These are phyloP conservation scores for Arctostaphylos glauca DNA, from an alignment of 148 eudicot genomes.

Conservation along the genomic window DNA sequence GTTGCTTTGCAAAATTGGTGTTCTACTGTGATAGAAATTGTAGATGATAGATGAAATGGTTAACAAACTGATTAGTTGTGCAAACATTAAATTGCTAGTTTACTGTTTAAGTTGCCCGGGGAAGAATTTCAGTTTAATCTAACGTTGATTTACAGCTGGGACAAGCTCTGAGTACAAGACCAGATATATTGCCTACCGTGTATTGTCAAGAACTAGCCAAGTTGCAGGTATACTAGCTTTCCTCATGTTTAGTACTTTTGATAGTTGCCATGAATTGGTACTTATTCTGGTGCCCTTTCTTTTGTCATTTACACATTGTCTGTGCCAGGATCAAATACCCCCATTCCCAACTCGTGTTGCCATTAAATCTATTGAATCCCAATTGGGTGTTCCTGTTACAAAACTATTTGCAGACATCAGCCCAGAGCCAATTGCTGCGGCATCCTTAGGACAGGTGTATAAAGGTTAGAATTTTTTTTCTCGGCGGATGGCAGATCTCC, in stretches of 20 bases:
- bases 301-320: constrained; percentile 3
- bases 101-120: background rate
- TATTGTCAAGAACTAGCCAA: constrained; percentile 93
- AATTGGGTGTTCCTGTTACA: constrained; percentile 78
- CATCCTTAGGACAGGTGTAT: constrained; percentile 98
- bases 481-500: background rate
- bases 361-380: constrained; percentile 76
- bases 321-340: constrained; percentile 89
- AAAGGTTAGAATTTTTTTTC: constrained; percentile 58
- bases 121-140: background rate
- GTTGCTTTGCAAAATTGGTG: background rate
- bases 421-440: constrained; percentile 87
- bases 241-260: background rate
- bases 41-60: background rate
- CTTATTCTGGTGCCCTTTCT: constrained; percentile 11
- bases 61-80: background rate
- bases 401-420: constrained; percentile 93
- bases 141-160: constrained; percentile 64
- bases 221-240: constrained; percentile 62
- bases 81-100: background rate
- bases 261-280: background rate
- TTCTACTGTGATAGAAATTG: background rate
- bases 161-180: constrained; percentile 96
- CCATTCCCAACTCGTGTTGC: constrained; percentile 84
- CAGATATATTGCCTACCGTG: constrained; percentile 81